Evolutionary conservation across 2,329 filamentous ascomycete genomes (phyloP).

Genomic region (Aureobasidium uvarum): DNA sequence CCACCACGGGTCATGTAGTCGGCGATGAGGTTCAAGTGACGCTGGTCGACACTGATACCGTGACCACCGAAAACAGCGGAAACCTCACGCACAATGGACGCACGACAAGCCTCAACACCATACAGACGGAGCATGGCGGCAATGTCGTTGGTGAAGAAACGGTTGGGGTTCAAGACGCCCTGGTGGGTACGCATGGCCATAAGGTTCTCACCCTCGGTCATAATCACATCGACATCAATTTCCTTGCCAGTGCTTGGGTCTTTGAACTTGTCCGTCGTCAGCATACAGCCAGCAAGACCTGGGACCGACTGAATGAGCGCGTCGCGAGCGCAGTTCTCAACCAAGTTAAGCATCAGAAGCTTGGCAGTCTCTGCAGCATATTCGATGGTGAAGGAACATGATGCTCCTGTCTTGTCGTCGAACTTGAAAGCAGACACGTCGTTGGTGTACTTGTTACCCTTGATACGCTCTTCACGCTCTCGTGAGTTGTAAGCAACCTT

Average conservation of each 20-base stretch:
- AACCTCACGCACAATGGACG: slow-evolving; percentile 83
- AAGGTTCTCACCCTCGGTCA: slow-evolving; percentile 84
- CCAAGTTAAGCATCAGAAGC: slow-evolving; percentile 85
- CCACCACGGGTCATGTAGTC: slow-evolving; percentile 98
- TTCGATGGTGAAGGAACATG: slow-evolving; percentile 78
- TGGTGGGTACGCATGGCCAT: slow-evolving; percentile 85
- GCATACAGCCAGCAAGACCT: slow-evolving; percentile 70
- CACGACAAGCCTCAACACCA: slow-evolving; percentile 89
- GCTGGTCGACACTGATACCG: slow-evolving; percentile 86
- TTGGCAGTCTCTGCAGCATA: slow-evolving; percentile 81
- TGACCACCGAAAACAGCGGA: slow-evolving; percentile 82
- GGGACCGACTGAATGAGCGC: slow-evolving; percentile 85
- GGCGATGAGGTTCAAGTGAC: slow-evolving; percentile 91
- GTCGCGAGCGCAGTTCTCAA: slow-evolving; percentile 74
- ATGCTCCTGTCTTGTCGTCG: slow-evolving; percentile 68
- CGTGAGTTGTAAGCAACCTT: slow-evolving; percentile 41
- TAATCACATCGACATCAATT: slow-evolving; percentile 52
- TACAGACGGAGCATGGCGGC: slow-evolving; percentile 79
- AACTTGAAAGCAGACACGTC: slow-evolving; percentile 77
- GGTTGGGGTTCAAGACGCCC: slow-evolving; percentile 81
- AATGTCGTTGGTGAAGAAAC: slow-evolving; percentile 89
- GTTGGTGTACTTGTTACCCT: slow-evolving; percentile 54
- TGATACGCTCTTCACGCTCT: slow-evolving; percentile 63
- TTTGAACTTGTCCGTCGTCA: slow-evolving; percentile 51
- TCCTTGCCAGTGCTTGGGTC: slow-evolving; percentile 52